Evolutionary conservation across 2,329 filamentous ascomycete species (phyloP), one percentile per base, ranked within the genome.

Genomic region (Lithohypha guttulata): DNA sequence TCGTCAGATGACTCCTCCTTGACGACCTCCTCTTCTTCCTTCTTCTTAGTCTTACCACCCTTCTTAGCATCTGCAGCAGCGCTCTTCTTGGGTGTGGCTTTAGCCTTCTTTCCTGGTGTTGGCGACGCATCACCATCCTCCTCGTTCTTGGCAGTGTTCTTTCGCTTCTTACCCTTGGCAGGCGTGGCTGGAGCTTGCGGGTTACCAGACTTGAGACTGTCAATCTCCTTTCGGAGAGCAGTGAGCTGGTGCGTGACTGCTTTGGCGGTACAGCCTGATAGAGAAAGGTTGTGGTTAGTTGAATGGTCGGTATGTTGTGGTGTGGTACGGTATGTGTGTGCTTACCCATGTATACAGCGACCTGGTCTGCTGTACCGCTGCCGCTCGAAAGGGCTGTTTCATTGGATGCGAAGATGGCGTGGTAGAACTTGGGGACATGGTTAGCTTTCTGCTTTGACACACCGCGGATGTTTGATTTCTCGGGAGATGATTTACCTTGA

Each of bases 201-300:
- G 11, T 42, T 34, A 10, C 18, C 31, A 21, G 31, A 21, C 14
- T 31, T 18, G 3, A 44, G 15, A 6, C 15, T 26, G 9, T 31
- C 29, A 9, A 37, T 23, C 4, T 35, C 34, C 9, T 46, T 39
- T 28, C 35, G 32, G 20, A 46, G 17, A 1, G 23, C 27, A 1
- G 36, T 3, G 4, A 46, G 17, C 13, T 39, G 35, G 23, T 46
- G 44, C n/a, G 25, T 33, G 1, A 46, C 21, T 2, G 44, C 44
- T 22, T 42, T 46, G 17, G 42, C 37, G 9, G 42, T 46, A 34
- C 44, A 46, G 8, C 44, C 44, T 46, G 25, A 15, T 13, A 14
- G 21, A 42, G 11, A 7, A 19, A 19, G 6, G n/a, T 29, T 6
- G 5, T 29, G 27, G n/a, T 29, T n/a, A 17, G 14, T 36, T n/a